phyloP scores from a whole-genome alignment of 331 rosid species.

The Quercus lobata region DNA sequence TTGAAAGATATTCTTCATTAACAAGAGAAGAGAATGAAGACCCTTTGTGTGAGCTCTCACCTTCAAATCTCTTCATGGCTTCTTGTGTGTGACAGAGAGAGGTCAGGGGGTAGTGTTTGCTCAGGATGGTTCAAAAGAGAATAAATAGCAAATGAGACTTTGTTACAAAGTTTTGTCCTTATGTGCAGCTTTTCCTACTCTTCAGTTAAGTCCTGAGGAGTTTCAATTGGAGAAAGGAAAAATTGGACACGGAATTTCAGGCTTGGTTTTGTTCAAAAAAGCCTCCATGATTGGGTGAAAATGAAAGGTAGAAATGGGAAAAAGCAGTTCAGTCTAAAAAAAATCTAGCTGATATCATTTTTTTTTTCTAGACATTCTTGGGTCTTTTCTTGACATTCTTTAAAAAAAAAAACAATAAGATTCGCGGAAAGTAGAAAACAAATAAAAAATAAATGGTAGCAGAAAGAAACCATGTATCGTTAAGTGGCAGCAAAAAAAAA shows the following conservation, averaged over 20 bases:
- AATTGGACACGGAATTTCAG: constrained; percentile 53
- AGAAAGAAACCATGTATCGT: too few relatives aligned
- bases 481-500: too few relatives aligned
- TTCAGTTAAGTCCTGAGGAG: constrained; percentile 46
- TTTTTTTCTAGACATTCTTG: constrained; percentile 27
- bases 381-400: constrained; percentile 37
- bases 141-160: constrained; percentile 50
- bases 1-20: constrained; percentile 14
- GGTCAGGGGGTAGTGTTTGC: not conserved
- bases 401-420: not conserved
- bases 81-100: not conserved
- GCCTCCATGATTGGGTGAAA: constrained; percentile 71
- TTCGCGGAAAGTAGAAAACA: too few relatives aligned
- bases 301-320: constrained; percentile 36
- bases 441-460: too few relatives aligned
- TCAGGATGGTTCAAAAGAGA: constrained; percentile 43
- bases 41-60: not conserved
- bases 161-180: constrained; percentile 45
- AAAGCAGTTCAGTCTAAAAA: not conserved
- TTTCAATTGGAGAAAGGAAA: constrained; percentile 64
- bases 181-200: constrained; percentile 50
- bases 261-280: constrained; percentile 40
- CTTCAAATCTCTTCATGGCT: constrained; percentile 16
- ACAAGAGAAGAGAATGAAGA: constrained; percentile 25
- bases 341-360: constrained; percentile 38